Conservation (phyloP, 2,329 filamentous ascomycete species). For the Claviceps quebecensis region DNA sequence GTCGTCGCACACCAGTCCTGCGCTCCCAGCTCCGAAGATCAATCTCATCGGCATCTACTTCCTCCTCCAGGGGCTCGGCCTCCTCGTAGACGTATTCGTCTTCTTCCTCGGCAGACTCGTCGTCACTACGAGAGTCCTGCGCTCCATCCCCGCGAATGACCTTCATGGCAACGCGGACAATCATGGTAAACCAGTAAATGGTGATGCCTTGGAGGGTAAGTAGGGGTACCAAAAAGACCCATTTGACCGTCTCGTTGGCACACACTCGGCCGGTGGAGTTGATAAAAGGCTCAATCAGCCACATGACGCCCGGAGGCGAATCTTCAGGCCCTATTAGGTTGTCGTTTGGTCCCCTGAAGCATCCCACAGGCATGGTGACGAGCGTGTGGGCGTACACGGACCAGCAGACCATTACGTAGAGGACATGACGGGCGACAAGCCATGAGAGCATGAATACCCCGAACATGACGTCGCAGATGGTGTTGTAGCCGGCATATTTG, state of each 20-base stretch:
- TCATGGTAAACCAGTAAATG: conserved; percentile 81
- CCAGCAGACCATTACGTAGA: conserved; percentile 69
- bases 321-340: conserved; percentile 40
- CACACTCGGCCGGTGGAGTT: conserved; percentile 62
- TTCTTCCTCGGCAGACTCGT: conserved; percentile 47
- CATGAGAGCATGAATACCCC: conserved; percentile 75
- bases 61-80: conserved; percentile 50
- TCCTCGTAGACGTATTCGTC: conserved; percentile 40
- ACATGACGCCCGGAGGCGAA: conserved; percentile 36
- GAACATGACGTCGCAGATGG: conserved; percentile 69
- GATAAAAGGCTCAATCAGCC: conserved; percentile 61
- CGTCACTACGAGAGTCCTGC: conserved; percentile 79
- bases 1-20: conserved; percentile 39
- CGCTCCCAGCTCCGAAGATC: conserved; percentile 52
- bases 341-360: conserved; percentile 49
- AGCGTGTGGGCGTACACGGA: conserved; percentile 61
- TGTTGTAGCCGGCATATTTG: conserved; percentile 71
- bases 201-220: conserved; percentile 67
- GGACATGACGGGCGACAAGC: conserved; percentile 68
- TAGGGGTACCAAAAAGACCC: conserved; percentile 62
- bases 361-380: conserved; percentile 48
- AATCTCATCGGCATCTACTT: conserved; percentile 60
- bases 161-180: conserved; percentile 65
- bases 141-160: conserved; percentile 65
- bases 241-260: conserved; percentile 63